These are phyloP conservation scores for Eleusine coracana DNA, from an alignment of 176 grass and related monocot genomes.

Conservation along the genomic window DNA sequence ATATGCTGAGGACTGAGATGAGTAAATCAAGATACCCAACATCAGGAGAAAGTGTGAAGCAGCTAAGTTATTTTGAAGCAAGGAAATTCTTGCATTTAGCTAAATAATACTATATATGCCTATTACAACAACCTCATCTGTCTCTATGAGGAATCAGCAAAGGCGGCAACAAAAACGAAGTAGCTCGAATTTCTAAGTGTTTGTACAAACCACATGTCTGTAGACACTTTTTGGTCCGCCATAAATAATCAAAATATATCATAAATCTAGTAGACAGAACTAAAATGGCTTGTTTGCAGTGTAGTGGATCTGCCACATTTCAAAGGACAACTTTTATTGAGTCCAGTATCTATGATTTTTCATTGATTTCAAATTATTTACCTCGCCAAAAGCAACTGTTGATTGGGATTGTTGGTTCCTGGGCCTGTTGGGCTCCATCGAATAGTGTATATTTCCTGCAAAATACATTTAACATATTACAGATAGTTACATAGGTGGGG, in stretches of 20 bases:
- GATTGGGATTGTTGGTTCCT: slow-evolving; percentile 83
- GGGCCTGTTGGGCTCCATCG: slow-evolving; percentile 92
- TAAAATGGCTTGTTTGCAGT: not conserved
- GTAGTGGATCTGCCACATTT: not conserved
- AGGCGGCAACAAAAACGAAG: not conserved
- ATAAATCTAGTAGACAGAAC: not conserved
- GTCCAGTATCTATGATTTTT: not conserved
- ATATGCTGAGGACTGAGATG: not conserved
- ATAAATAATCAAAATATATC: not conserved
- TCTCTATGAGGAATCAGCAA: not conserved
- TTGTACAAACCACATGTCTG: too few relatives aligned
- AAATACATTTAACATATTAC: slow-evolving; percentile 35
- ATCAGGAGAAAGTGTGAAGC: not conserved
- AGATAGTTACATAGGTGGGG: slow-evolving; percentile 6
- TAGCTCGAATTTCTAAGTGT: not conserved
- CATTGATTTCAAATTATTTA: slow-evolving; percentile 34
- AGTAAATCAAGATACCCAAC: not conserved
- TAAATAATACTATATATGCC: not conserved
- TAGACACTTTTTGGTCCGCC: not conserved
- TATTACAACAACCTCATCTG: not conserved
- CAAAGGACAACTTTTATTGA: not conserved
- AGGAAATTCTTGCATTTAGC: slow-evolving; percentile 14
- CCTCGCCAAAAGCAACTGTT: slow-evolving; percentile 94
- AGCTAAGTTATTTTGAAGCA: not conserved
- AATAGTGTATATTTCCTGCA: slow-evolving; percentile 98